Base-by-base conservation (phyloP, 2,329 filamentous ascomycete genomes). In the Alternaria metachromatica region DNA sequence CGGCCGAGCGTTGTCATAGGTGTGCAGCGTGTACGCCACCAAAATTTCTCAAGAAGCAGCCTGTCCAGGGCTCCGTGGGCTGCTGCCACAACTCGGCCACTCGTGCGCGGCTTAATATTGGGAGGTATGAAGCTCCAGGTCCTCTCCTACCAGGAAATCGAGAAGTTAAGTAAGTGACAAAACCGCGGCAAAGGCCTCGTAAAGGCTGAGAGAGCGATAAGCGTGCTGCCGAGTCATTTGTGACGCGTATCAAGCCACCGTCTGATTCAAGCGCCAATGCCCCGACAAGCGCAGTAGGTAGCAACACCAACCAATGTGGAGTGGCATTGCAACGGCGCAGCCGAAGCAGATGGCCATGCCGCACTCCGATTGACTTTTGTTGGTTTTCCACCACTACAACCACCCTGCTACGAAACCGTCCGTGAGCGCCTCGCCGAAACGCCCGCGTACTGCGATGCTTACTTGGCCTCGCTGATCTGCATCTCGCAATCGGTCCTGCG, bases 271-370 rank as follows among this genome's bases (percentile, higher is more conserved):
- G 55, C 60, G 43, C 55, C 48, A 49, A 54, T 59, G 43, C 25
- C 44, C 55, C 60, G 60, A 62, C 51, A 61, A 48, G 60, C 55
- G 55, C 55, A 58, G 58, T 53, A 53, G 37, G 58, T 53, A 53
- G 37, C 55, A 62, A 62, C 60, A 62, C 49, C 60, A 62, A 59
- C 46, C 53, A 59, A 59, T 62, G 60, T 62, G 60, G 55, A 62
- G 60, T 59, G 41, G 43, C 46, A 49, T 37, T 50, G 44, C 55
- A 50, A 62, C 55, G 55, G 60, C 43, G 28, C 60, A 62, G 51
- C 55, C 25, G 20, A 15, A 30, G 30, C 41, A 30, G 55, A 62
- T 59, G 11, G 55, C 20, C 15, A 59, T 62, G 46, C 44, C 55
- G 48, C 30, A 11, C 43, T 23, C 43, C 30, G 28, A 26, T 18